A percentile compares a stretch with the other conserved stretches of the same genome.
Conservation (phyloP, 345 rosid genomes). For the Gossypium arboreum region DNA sequence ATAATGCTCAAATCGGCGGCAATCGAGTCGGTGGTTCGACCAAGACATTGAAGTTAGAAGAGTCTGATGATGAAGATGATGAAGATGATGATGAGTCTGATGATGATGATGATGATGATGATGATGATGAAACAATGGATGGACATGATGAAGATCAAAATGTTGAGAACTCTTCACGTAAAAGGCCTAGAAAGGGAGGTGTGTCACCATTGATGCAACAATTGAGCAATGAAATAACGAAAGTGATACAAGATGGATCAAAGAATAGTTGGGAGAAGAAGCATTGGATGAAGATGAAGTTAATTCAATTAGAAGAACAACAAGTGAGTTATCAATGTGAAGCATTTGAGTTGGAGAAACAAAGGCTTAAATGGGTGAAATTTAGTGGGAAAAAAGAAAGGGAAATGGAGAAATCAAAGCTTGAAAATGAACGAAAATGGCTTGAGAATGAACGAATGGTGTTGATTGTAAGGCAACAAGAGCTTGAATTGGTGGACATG, state of each 20-base stretch:
- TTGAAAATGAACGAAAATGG: slow-evolving; percentile 59
- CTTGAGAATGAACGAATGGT: slow-evolving; percentile 80
- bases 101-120: slow-evolving; percentile 24
- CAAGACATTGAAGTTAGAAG: slow-evolving; percentile 37
- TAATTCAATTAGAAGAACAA: slow-evolving; percentile 69
- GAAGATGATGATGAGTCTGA: slow-evolving; percentile 29
- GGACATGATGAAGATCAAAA: slow-evolving; percentile 34
- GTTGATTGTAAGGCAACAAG: slow-evolving; percentile 58
- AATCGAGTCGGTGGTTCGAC: slow-evolving; percentile 18
- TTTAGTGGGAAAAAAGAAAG: slow-evolving; percentile 86
- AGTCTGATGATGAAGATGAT: slow-evolving; percentile 33
- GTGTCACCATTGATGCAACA: slow-evolving; percentile 41
- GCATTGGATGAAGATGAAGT: slow-evolving; percentile 67
- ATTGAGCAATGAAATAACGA: slow-evolving; percentile 40
- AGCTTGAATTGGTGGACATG: slow-evolving; percentile 62
- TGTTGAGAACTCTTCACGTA: slow-evolving; percentile 24
- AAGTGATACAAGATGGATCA: slow-evolving; percentile 46
- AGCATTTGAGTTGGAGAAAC: slow-evolving; percentile 81
- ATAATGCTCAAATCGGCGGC: slow-evolving; percentile 21
- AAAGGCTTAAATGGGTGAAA: slow-evolving; percentile 85
- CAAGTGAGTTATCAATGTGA: slow-evolving; percentile 54
- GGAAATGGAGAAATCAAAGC: slow-evolving; percentile 86
- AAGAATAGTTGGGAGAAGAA: slow-evolving; percentile 81
- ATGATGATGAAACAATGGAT: slow-evolving; percentile 22
- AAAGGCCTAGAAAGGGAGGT: slow-evolving; percentile 35